Evolutionary conservation across 352 stramenopile species (phyloP).

Genomic region (Peronospora destructor): DNA sequence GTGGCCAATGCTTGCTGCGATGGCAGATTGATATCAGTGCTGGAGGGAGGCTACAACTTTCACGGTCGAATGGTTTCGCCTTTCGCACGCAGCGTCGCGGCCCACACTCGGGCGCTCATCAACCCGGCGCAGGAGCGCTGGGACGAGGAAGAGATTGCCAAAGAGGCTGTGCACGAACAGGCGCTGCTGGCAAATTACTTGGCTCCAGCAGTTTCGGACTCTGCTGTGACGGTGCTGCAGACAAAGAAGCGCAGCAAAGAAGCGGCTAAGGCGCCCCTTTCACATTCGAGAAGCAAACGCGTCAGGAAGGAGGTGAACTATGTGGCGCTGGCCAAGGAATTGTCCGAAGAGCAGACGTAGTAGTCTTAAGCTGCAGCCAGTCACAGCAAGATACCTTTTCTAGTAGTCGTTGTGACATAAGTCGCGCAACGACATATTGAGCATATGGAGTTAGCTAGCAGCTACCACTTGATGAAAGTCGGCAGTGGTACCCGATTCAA

Average conservation of each 20-base stretch:
- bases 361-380: neutral
- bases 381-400: neutral
- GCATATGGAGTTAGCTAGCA: neutral
- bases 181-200: conserved; percentile 47
- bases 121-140: conserved; percentile 42
- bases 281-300: conserved; percentile 36
- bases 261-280: conserved; percentile 9
- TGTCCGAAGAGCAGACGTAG: conserved; percentile 4
- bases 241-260: conserved; percentile 32
- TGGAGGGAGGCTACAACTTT: conserved; percentile 86
- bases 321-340: conserved; percentile 50
- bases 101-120: conserved; percentile 54
- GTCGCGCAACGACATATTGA: too few relatives aligned
- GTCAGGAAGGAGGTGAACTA: conserved; percentile 59
- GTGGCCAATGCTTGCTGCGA: conserved; percentile 66
- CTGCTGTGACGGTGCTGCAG: conserved; percentile 20
- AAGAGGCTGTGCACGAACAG: conserved; percentile 46
- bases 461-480: neutral
- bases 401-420: too few relatives aligned
- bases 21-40: conserved; percentile 71
- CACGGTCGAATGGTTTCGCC: conserved; percentile 74
- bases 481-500: neutral
- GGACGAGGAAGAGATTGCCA: conserved; percentile 39
- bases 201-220: conserved; percentile 7
- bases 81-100: conserved; percentile 71